phyloP scores from a whole-genome alignment of 331 rosid genomes.

The Saraca asoca region DNA sequence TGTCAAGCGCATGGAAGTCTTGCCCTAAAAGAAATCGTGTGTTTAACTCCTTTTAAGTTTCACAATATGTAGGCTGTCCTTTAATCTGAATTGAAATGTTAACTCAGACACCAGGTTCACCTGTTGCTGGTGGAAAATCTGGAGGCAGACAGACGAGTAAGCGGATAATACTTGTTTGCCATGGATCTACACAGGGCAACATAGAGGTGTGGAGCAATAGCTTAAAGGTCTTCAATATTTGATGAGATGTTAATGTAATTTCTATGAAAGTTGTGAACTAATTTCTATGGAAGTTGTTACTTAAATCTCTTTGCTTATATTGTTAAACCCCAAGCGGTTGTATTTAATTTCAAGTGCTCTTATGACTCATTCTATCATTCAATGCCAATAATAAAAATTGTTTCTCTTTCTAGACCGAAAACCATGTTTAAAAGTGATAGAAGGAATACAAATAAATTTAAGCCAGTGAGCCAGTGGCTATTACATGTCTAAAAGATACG shows the following conservation, averaged over 20 bases:
- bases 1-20: no score
- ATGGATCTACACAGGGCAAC: slow-evolving; percentile 64
- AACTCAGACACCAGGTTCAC: slow-evolving; percentile 93
- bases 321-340: background rate
- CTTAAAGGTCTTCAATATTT: slow-evolving; percentile 9
- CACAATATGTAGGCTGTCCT: slow-evolving; percentile 28
- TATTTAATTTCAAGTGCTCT: slow-evolving; percentile 6
- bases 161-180: slow-evolving; percentile 73
- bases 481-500: slow-evolving; percentile 13
- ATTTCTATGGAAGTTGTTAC: no score
- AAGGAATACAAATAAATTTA: slow-evolving; percentile 21
- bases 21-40: slow-evolving; percentile 9
- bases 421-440: slow-evolving; percentile 4
- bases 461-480: background rate
- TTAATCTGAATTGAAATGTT: slow-evolving; percentile 42
- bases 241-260: slow-evolving; percentile 7
- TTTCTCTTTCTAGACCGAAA: background rate
- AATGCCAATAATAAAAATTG: background rate
- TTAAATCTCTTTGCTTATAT: no score
- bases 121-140: slow-evolving; percentile 70
- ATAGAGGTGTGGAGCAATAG: slow-evolving; percentile 50
- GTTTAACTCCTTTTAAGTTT: slow-evolving; percentile 17
- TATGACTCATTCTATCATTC: slow-evolving; percentile 17
- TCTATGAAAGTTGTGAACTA: no score
- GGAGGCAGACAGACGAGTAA: slow-evolving; percentile 70